Evolutionary conservation across 352 stramenopile genomes (phyloP).

Genomic region (Globisporangium cylindrosporum): DNA sequence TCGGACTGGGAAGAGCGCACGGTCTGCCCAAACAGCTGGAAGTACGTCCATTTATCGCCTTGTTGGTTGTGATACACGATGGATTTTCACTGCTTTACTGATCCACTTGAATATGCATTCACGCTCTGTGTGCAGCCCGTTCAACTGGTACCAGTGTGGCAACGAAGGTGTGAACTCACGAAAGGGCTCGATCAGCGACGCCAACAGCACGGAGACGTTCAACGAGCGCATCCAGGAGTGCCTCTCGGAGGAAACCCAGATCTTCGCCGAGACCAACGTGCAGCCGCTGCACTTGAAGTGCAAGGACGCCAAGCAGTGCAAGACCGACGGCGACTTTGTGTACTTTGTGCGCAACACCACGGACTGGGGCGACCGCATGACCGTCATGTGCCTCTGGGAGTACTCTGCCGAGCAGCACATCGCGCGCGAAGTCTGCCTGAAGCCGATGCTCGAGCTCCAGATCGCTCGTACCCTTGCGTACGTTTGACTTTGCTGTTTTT

Average conservation of each 20-base stretch:
- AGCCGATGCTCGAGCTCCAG: slow-evolving; percentile 71
- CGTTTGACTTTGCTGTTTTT: not conserved
- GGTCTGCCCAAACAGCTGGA: slow-evolving; percentile 78
- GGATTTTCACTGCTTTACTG: not conserved
- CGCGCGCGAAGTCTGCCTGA: slow-evolving; percentile 59
- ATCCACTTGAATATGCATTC: not conserved
- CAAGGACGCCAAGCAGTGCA: slow-evolving; percentile 53
- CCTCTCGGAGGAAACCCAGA: slow-evolving; percentile 56
- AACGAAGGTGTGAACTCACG: slow-evolving; percentile 49
- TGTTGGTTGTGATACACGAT: not conserved
- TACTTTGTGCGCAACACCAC: slow-evolving; percentile 85
- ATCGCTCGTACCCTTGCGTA: slow-evolving; percentile 59
- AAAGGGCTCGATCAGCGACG: slow-evolving; percentile 2
- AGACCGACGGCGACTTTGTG: slow-evolving; percentile 52
- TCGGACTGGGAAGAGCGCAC: slow-evolving; percentile 81
- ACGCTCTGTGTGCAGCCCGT: slow-evolving; percentile 35
- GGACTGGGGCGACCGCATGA: slow-evolving; percentile 85
- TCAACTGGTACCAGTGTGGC: slow-evolving; percentile 83
- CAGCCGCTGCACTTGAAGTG: slow-evolving; percentile 72
- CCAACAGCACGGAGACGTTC: slow-evolving; percentile 36
- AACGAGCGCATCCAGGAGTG: slow-evolving; percentile 60
- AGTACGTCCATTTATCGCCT: slow-evolving; percentile 31
- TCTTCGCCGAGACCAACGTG: slow-evolving; percentile 73
- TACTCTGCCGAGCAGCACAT: slow-evolving; percentile 49
- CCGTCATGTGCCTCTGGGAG: slow-evolving; percentile 81